Conservation (phyloP, 192 early-diverging fungal genomes). For the Thamnidium elegans region DNA sequence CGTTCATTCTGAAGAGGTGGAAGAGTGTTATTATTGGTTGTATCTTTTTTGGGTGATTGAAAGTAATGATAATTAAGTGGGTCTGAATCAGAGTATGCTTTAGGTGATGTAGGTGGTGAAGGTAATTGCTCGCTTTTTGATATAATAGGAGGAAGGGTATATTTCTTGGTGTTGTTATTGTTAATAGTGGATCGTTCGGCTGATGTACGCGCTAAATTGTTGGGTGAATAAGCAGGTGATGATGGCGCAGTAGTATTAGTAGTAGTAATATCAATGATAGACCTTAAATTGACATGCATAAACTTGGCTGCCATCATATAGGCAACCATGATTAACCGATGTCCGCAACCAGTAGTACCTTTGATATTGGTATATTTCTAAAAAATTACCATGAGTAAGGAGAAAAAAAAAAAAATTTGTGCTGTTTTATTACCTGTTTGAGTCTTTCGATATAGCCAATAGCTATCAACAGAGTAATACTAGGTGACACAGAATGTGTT, state of each 20-base stretch:
- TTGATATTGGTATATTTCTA: constrained; percentile 42
- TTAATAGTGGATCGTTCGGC: constrained; percentile 17
- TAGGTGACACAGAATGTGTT: constrained; percentile 36
- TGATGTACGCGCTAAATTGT: neutral
- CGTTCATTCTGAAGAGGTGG: neutral
- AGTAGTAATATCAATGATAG: constrained; percentile 16
- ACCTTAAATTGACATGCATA: constrained; percentile 31
- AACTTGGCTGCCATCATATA: constrained; percentile 50
- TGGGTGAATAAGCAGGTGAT: neutral
- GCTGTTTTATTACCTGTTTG: constrained; percentile 12
- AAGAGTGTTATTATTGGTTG: too few species aligned
- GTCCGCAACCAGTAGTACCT: constrained; percentile 45
- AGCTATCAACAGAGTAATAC: constrained; percentile 46
- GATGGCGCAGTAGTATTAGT: neutral
- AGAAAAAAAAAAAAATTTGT: too few species aligned
- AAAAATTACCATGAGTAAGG: too few species aligned
- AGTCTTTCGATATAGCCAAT: constrained; percentile 48
- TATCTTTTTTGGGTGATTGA: neutral
- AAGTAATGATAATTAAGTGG: constrained; percentile 20
- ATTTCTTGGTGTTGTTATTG: neutral
- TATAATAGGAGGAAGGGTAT: constrained; percentile 14
- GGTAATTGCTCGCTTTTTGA: neutral
- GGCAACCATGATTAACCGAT: constrained; percentile 46
- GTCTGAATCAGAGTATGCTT: constrained; percentile 7
- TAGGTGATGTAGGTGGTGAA: constrained; percentile 22